A percentile compares a stretch with the other conserved stretches of the same genome.
These are phyloP conservation scores for Coriolopsis trogii DNA, from an alignment of 1,284 basidiomycete species.

Conservation along the genomic window DNA sequence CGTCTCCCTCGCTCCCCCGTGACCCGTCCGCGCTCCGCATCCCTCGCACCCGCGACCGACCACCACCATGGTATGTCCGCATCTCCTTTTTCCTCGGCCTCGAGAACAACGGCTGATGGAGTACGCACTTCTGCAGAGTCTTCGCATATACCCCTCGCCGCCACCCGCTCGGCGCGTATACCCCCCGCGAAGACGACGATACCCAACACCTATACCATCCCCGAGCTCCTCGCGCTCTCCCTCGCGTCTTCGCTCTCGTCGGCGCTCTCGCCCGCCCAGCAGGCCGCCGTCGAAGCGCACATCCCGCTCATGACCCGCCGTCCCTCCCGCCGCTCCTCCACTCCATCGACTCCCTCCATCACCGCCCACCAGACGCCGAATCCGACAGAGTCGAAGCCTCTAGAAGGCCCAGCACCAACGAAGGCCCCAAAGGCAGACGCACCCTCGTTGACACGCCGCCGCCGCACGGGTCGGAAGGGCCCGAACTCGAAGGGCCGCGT, in stretches of 20 bases:
- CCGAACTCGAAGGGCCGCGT: constrained; percentile 19
- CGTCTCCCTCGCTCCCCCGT: background rate
- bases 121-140: constrained; percentile 2
- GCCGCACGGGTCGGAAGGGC: constrained; percentile 27
- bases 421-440: constrained; percentile 2
- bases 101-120: background rate
- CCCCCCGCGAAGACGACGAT: constrained; percentile 24
- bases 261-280: constrained; percentile 24
- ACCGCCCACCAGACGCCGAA: background rate
- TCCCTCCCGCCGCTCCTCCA: background rate
- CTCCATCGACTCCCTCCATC: background rate
- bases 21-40: constrained; percentile 9
- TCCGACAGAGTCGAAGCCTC: too few species aligned
- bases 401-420: background rate
- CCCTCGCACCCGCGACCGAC: constrained; percentile 2
- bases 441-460: constrained; percentile 17
- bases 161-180: constrained; percentile 22
- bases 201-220: constrained; percentile 23
- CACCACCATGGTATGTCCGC: constrained; percentile 9
- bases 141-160: constrained; percentile 25
- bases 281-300: constrained; percentile 14
- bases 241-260: constrained; percentile 26
- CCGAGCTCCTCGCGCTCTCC: constrained; percentile 30
- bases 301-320: constrained; percentile 18
- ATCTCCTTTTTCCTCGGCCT: background rate